Evolutionary conservation across 441 rosid genomes (phyloP).

Genomic region (Erodium trifolium): DNA sequence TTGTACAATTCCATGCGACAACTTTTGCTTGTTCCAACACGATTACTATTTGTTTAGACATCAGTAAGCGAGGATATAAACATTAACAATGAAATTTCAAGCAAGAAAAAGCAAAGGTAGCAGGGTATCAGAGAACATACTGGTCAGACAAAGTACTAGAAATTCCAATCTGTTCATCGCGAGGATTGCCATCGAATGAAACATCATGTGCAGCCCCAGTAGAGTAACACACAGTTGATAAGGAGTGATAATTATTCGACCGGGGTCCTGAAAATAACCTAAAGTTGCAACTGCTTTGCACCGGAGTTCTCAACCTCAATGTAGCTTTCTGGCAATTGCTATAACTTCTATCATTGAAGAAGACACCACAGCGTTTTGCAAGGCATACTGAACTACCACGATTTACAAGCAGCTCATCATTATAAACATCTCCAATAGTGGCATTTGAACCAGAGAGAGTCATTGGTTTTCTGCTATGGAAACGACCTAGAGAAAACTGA

Average conservation of each 20-base stretch:
- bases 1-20: too few species aligned
- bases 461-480: constrained; percentile 32
- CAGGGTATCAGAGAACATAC: constrained; percentile 34
- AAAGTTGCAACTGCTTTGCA: constrained; percentile 9
- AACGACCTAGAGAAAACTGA: constrained; percentile 14
- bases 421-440: constrained; percentile 5
- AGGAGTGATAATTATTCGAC: constrained; percentile 34
- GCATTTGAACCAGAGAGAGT: constrained; percentile 46
- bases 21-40: too few species aligned
- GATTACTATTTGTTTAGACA: too few species aligned
- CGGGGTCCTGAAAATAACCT: constrained; percentile 5
- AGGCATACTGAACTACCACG: constrained; percentile 36
- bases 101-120: background rate
- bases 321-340: constrained; percentile 27
- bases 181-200: constrained; percentile 44
- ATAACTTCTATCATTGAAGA: constrained; percentile 25
- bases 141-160: constrained; percentile 36
- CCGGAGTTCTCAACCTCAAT: constrained; percentile 33
- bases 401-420: background rate
- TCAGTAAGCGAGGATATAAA: too few species aligned
- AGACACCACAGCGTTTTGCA: constrained; percentile 34
- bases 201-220: constrained; percentile 53
- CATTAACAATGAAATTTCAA: background rate
- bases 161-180: constrained; percentile 33
- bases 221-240: constrained; percentile 32